These are phyloP conservation scores for Gymnopilus dilepis DNA, from an alignment of 768 basidiomycete genomes.

Conservation along the genomic window DNA sequence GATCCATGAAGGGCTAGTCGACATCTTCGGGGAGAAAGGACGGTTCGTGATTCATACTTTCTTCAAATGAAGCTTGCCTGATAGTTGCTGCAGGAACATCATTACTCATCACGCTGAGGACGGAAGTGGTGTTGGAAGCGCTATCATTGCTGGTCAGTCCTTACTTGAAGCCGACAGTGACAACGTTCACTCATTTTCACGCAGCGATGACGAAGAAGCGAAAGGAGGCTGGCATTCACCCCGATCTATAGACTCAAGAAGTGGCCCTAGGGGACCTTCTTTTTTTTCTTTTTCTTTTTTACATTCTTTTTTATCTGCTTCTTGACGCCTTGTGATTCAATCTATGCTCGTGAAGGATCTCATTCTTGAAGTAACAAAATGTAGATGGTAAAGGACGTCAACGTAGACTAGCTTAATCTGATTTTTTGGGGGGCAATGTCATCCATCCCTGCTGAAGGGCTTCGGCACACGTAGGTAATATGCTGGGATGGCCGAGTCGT, in stretches of 20 bases:
- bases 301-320: background rate
- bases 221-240: constrained; percentile 28
- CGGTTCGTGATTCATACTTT: constrained; percentile 54
- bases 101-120: constrained; percentile 86
- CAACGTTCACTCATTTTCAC: constrained; percentile 3
- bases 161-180: background rate
- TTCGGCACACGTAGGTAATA: background rate
- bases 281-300: background rate
- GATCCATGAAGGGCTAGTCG: constrained; percentile 89
- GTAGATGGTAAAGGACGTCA: too few relatives aligned
- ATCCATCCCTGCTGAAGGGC: too few relatives aligned
- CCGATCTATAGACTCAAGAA: constrained; percentile 21
- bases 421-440: too few relatives aligned
- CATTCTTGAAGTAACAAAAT: too few relatives aligned
- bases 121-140: constrained; percentile 93
- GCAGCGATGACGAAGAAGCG: constrained; percentile 72
- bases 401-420: too few relatives aligned
- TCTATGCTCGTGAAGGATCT: too few relatives aligned
- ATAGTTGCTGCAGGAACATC: constrained; percentile 56
- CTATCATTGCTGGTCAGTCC: constrained; percentile 79
- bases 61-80: background rate
- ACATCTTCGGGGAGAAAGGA: constrained; percentile 97
- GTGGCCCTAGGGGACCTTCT: background rate
- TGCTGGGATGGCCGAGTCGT: constrained; percentile 85
- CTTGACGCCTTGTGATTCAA: too few relatives aligned